Evolutionary conservation across 345 rosid genomes (phyloP), one percentile per base, ranked within the genome.

Genomic region (Melaleuca alternifolia): DNA sequence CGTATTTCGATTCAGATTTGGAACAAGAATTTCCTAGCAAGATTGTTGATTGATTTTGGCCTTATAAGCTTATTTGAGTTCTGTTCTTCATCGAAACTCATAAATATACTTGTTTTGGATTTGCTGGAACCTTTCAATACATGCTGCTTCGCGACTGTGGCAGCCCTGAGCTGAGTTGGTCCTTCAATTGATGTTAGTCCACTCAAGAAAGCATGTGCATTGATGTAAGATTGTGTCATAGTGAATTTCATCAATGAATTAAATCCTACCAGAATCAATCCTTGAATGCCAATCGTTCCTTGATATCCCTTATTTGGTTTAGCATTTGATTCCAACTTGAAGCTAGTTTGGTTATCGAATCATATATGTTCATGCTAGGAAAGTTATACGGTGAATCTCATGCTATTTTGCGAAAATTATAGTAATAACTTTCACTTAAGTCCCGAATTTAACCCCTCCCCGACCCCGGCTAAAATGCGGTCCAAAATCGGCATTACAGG

Each of bases 381-480:
- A 41, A 41, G 4, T 41, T 41, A 41, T 4, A 41, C 41, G 41
- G 41, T 4, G 4, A 41, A 41, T 41, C 41, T 41, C 41, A 41
- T 41, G 41, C 41, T 41, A 41, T 41, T 41, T 41, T 41, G 41
- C 4, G 41, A 41, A 4, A 41, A 41, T 41, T 41, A 41, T 41
- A 41, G 41, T n/a, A n/a, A n/a, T n/a, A n/a, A n/a, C 59, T 54
- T 54, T 24, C 59, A 54, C 2, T 9, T 54, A 0, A 54, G 59
- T 54, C 59, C 59, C 12, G 23, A 54, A 7, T 54, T 23, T 20
- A 2, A 4, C 0, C 59, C 11, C n/a, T 1, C n/a, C n/a, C n/a
- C n/a, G n/a, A n/a, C n/a, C n/a, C n/a, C n/a, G n/a, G 0, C 23
- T 9, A 0, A 4, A 54, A 20, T 3, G n/a, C 12, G 1, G 0